These are phyloP conservation scores for Seiridium cupressi DNA, from an alignment of 2,329 filamentous ascomycete genomes.

Conservation along the genomic window DNA sequence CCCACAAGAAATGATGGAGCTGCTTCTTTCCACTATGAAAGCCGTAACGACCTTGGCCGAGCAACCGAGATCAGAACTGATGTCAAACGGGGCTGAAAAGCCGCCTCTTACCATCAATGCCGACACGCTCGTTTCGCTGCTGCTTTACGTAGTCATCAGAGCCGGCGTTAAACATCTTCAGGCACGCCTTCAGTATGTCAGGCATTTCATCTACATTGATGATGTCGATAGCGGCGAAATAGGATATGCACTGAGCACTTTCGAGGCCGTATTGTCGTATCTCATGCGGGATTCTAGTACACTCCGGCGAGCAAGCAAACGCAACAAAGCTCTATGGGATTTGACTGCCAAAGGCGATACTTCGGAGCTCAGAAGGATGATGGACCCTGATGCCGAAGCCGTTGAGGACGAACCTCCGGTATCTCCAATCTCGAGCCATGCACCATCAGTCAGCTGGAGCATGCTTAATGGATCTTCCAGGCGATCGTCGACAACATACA, in stretches of 20 bases:
- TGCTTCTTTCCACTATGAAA: conserved; percentile 78
- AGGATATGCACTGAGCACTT: conserved; percentile 92
- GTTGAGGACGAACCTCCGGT: conserved; percentile 39
- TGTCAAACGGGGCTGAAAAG: conserved; percentile 46
- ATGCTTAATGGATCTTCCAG: conserved; percentile 43
- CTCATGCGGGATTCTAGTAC: conserved; percentile 78
- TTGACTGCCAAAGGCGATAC: conserved; percentile 77
- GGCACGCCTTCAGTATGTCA: conserved; percentile 88
- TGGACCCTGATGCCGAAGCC: conserved; percentile 66
- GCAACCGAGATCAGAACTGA: conserved; percentile 34
- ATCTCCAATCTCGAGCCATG: conserved; percentile 39
- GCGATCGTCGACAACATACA: conserved; percentile 39
- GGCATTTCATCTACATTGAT: conserved; percentile 96
- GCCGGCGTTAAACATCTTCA: conserved; percentile 86
- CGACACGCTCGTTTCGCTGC: conserved; percentile 86
- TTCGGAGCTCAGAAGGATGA: conserved; percentile 70
- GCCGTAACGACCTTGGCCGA: conserved; percentile 70
- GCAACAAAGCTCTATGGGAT: conserved; percentile 87
- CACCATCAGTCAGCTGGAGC: conserved; percentile 47
- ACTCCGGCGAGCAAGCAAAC: conserved; percentile 78
- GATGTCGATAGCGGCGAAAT: conserved; percentile 96
- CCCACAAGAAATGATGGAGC: conserved; percentile 86
- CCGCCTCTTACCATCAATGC: conserved; percentile 68
- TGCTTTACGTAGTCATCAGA: conserved; percentile 89
- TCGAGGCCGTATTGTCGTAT: conserved; percentile 91